Evolutionary conservation across 495 filamentous ascomycete genomes (phyloP).

Genomic region (Clohesyomyces aquaticus): DNA sequence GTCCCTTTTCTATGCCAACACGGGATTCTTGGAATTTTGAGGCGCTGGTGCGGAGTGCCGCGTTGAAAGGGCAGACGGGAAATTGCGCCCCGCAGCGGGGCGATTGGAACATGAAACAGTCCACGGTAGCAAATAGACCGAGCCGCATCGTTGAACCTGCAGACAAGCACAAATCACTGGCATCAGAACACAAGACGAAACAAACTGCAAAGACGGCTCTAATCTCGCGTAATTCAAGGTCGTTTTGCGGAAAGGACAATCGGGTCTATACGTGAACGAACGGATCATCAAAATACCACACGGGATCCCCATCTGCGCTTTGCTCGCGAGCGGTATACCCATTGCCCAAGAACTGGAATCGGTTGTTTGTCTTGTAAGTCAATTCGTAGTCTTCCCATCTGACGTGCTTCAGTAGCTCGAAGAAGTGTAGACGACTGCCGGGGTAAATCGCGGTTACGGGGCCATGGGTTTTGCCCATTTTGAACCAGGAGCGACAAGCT

Average conservation of each 20-base stretch:
- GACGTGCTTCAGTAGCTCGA: conserved; percentile 29
- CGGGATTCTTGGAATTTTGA: too few species aligned
- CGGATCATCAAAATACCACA: conserved; percentile 23
- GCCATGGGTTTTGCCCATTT: conserved; percentile 18
- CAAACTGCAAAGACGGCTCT: too few species aligned
- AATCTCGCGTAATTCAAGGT: too few species aligned
- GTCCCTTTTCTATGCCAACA: too few species aligned
- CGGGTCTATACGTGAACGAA: conserved; percentile 14
- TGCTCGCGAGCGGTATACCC: conserved; percentile 17
- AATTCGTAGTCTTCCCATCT: conserved; percentile 33
- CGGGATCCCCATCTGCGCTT: conserved; percentile 22
- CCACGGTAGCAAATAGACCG: background rate
- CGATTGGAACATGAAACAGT: background rate
- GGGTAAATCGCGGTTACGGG: conserved; percentile 20
- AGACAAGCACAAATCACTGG: too few species aligned
- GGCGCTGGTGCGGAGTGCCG: background rate
- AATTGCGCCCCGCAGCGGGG: background rate
- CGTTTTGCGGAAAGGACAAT: too few species aligned
- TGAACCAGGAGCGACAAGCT: conserved; percentile 25
- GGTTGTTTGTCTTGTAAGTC: conserved; percentile 22
- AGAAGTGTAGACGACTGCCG: conserved; percentile 19
- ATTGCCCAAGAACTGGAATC: conserved; percentile 35
- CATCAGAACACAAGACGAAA: too few species aligned
- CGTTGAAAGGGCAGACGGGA: background rate
- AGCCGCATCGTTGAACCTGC: too few species aligned